Evolutionary conservation across 306 rosid genomes (phyloP), one percentile per base, ranked within the genome.

Genomic region (Acacia acuminata): DNA sequence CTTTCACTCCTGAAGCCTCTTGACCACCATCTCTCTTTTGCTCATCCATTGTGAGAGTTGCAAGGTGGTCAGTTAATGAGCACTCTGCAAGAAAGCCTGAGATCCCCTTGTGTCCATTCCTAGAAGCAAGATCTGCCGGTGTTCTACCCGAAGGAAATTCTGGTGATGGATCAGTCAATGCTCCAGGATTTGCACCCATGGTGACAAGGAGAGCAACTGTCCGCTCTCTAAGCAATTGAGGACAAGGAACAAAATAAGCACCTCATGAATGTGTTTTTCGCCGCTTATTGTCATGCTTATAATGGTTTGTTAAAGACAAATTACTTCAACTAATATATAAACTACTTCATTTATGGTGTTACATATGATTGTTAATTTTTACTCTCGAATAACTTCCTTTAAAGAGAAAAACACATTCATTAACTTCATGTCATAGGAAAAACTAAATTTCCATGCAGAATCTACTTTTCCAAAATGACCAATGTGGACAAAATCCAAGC

Each of bases 71-170:
- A 55, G 93, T 91, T 90, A 94, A 81, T 42, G 87, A 83, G 70
- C 88, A 83, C 86, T 94, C 98, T 0, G 93, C 98, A 61, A 94
- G 90, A 79, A 92, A 92, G 77, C 98, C 98, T 64, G 98, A 85
- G 53, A 94, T 89, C 76, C 98, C 98, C 85, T 94, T 94, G 85
- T 94, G 94, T 47, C 94, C 92, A 3, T 83, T 91, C 34, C n/a
- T 76, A 84, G 94, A 92, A 55, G 98, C 98, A 61, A 94, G 91
- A 73, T 94, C 98, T 19, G 97, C 91, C 22, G 98, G 90, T 83
- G 91, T 66, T 88, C 79, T 85, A 38, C 96, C 93, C 36, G 50
- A 69, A 30, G 86, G 93, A 86, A 72, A 80, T 85, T 81, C 91
- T 56, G 96, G 97, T 81, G 96, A 85, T 77, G 98, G 98, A 85